Evolutionary conservation across 2,329 filamentous ascomycete genomes (phyloP), one percentile per base, ranked within the genome.

Genomic region (Colletotrichum euphorbiae): DNA sequence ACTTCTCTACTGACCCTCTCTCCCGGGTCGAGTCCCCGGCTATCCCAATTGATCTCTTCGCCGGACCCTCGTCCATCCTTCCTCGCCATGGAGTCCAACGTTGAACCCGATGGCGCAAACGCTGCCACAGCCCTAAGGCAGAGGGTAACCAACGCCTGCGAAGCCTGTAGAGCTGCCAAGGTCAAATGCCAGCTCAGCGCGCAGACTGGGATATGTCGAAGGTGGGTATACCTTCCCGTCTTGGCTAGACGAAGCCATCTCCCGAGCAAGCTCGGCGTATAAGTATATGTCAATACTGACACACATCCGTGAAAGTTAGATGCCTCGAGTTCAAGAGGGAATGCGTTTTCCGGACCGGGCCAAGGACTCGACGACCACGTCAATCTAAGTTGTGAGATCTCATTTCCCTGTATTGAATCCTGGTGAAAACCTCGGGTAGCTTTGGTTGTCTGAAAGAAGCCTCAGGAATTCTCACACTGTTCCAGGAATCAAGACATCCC

Each of bases 141-240:
- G 45, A 65, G 68, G 55, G 68, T 71, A 33, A 69, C 68, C 46
- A 80, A 87, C 77, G 79, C 85, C 19, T 88, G 85, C 63, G 85
- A 88, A 74, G 83, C 84, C 2, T 88, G 86, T 70, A 78, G 86
- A 61, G 79, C 77, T 11, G 83, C 84, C 64, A 88, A 87, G 77
- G 79, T 86, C 21, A 85, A 83, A 64, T 88, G 86, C 70, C 81
- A 82, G 69, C 76, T 82, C 4, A 83, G 83, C 66, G 78, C 79
- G 28, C 81, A 83, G 71, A 75, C 80, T 3, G 81, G 80, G 11
- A 83, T 85, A 33, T 88, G 86, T 73, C 82, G 81, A 74, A 83
- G 83, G 85, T 87, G 78, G 69, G 24, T 48, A 36, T 50, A 33
- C 45, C 19, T 69, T 28, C 51, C 51, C 24, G 12, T 28, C 21